phyloP scores from a whole-genome alignment of 345 rosid species.

The Boechera stricta region DNA sequence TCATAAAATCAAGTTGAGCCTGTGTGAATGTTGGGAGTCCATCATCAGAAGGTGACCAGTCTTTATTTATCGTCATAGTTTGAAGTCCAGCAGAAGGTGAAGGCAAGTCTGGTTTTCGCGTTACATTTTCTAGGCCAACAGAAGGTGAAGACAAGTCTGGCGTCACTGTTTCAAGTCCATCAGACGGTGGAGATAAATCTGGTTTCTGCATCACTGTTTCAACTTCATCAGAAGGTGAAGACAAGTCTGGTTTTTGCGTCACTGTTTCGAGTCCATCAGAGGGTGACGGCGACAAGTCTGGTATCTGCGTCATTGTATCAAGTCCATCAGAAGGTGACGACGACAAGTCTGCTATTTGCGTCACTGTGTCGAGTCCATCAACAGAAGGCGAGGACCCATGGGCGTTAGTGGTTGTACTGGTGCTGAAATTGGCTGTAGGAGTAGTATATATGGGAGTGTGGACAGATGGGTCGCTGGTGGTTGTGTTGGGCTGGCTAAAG shows the following conservation, averaged over 20 bases:
- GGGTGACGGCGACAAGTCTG: conserved; percentile 55
- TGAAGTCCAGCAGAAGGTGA: conserved; percentile 60
- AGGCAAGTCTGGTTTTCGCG: conserved; percentile 43
- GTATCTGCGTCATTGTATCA: neutral
- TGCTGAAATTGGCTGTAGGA: conserved; percentile 9
- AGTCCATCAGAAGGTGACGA: neutral
- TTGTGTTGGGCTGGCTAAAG: conserved; percentile 25
- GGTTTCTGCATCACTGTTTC: neutral
- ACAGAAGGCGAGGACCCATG: conserved; percentile 26
- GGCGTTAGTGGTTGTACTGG: neutral
- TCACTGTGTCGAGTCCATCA: conserved; percentile 4
- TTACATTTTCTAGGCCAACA: conserved; percentile 47
- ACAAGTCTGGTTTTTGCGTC: conserved; percentile 25
- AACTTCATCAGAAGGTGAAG: conserved; percentile 11
- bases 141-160: conserved; percentile 57
- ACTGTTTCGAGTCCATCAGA: conserved; percentile 49
- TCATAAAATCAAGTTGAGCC: conserved; percentile 27
- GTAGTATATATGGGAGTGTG: conserved; percentile 19
- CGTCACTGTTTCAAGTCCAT: conserved; percentile 29
- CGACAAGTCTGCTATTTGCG: conserved; percentile 2
- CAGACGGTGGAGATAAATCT: conserved; percentile 58
- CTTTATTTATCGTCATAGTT: conserved; percentile 14
- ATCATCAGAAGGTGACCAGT: conserved; percentile 80
- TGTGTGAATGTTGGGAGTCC: conserved; percentile 57
- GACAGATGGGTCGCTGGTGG: conserved; percentile 25